A percentile compares a stretch with the other conserved stretches of the same genome.
Evolutionary conservation across 2,329 filamentous ascomycete species (phyloP).

Genomic region (Alternaria metachromatica): DNA sequence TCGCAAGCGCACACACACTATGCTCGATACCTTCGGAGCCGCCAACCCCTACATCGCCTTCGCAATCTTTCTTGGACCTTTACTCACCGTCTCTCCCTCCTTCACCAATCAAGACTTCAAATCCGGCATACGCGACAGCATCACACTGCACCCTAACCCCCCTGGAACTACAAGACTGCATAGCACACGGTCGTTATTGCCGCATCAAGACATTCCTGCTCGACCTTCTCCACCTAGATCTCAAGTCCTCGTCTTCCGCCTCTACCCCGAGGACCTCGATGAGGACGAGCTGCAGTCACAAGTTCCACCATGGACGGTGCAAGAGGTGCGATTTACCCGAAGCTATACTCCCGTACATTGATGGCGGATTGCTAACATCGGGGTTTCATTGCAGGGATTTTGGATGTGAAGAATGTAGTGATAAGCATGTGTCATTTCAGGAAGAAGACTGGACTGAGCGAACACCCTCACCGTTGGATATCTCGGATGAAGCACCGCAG

Average conservation of each 20-base stretch:
- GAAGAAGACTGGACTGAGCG: neutral
- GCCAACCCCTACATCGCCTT: neutral
- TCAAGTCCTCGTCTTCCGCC: neutral
- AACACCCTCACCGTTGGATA: neutral
- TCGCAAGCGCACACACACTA: slow-evolving; percentile 1
- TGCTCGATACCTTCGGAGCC: neutral
- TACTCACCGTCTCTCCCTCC: neutral
- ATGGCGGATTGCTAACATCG: neutral
- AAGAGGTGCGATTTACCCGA: neutral
- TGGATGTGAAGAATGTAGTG: neutral
- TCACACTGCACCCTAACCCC: neutral
- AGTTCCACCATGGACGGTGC: neutral
- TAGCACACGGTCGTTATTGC: slow-evolving; percentile 4
- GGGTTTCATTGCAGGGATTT: neutral
- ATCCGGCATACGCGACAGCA: neutral
- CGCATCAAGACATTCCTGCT: neutral
- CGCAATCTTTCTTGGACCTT: neutral
- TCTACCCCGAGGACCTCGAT: neutral
- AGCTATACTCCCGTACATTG: neutral
- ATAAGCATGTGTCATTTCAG: neutral
- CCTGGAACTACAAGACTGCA: neutral
- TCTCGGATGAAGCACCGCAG: neutral
- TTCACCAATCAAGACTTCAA: neutral
- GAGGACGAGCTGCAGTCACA: neutral
- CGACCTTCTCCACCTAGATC: neutral